Evolutionary conservation across 208 protist species (phyloP), one percentile per base, ranked within the genome.

Genomic region (Vickermania ingenoplastis): DNA sequence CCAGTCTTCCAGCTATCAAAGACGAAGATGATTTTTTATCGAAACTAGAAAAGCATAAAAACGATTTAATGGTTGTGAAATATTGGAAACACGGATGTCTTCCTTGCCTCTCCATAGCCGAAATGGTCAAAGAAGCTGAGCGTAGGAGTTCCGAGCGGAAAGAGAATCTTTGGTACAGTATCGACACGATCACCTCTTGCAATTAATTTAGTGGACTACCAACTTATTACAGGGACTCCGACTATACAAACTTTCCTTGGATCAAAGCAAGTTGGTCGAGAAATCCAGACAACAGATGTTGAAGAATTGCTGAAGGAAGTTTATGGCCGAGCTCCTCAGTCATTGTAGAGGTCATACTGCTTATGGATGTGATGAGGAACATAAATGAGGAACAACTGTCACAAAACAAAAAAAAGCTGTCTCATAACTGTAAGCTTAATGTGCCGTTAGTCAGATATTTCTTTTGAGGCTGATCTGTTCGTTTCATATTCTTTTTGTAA

Each of bases 51-150:
- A 69, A 94, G 69, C 86, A 96, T 73, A 80, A 83, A 57, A 59
- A 92, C 62, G 86, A 96, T 56, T 59, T 96, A 24, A 75, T 96
- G 71, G 86, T 96, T 36, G 77, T 96, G 57, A 96, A 96, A 61
- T 96, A 78, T 59, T 96, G 91, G 89, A 96, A 96, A 65, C 83
- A 92, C 53, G 80, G 86, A 31, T 96, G 91, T 67, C 87, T 96
- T 63, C 91, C 91, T 13, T 96, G 91, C 67, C 59, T 95, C 21
- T 79, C 86, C 1, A 81, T 94, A 24, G 86, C 91, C 1, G 89
- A 96, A 65, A 96, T 95, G 91, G 93, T 91, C 71, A 96, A 96
- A 69, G 72, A 77, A 51, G 84, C 74, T 25, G 61, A 81, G 7
- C 71, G 81, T 74, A 52, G 61, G 56, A 86, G 80, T 57, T 67